These are phyloP conservation scores for Dictyostelium brefeldianum DNA, from an alignment of 78 protist genomes.

Conservation along the genomic window DNA sequence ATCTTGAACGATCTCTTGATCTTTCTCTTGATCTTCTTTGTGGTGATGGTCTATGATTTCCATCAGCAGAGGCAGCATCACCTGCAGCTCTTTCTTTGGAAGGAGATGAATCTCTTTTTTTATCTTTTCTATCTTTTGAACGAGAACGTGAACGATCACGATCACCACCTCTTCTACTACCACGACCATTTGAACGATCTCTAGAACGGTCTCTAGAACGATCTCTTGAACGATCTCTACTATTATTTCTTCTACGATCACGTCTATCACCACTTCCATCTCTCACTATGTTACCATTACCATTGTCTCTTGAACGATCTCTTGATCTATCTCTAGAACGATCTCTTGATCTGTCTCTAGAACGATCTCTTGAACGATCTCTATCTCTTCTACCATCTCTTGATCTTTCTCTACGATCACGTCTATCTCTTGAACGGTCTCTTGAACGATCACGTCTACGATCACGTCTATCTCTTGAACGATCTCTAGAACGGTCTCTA, in stretches of 20 bases:
- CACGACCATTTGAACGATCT: conserved; percentile 33
- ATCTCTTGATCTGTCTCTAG: conserved; percentile 28
- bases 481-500: conserved; percentile 44
- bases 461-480: conserved; percentile 38
- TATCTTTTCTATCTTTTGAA: conserved; percentile 28
- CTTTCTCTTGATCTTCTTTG: conserved; percentile 1
- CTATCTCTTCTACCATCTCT: background rate
- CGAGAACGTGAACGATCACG: conserved; percentile 16
- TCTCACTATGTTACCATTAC: conserved; percentile 11
- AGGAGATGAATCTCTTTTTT: conserved; percentile 40
- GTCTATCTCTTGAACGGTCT: conserved; percentile 29
- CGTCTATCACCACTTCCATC: background rate
- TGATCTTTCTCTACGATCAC: background rate
- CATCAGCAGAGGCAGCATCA: background rate
- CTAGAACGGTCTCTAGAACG: conserved; percentile 33
- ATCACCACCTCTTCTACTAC: conserved; percentile 31
- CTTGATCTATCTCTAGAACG: conserved; percentile 34
- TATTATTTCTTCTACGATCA: conserved; percentile 21
- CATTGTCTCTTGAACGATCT: conserved; percentile 41
- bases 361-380: conserved; percentile 17
- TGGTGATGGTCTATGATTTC: background rate
- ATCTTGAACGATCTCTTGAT: conserved; percentile 51
- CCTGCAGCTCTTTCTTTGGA: conserved; percentile 32
- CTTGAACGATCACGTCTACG: background rate
- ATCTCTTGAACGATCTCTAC: conserved; percentile 47